phyloP scores from a whole-genome alignment of 2,329 filamentous ascomycete genomes.

The Acrocalymma vagum region DNA sequence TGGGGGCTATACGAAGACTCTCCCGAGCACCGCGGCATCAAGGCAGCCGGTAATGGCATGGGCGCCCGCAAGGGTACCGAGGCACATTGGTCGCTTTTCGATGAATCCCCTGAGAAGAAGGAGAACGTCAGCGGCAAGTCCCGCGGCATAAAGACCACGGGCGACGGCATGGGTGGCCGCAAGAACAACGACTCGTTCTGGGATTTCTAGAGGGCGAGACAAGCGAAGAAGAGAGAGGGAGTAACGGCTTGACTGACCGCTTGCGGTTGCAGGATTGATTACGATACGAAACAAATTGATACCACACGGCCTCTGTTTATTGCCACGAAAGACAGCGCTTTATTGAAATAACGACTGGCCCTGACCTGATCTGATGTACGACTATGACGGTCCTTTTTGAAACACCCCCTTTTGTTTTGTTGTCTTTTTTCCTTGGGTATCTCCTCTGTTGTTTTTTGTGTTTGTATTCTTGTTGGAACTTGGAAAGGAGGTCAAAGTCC shows the following conservation, averaged over 20 bases:
- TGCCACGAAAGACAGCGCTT: too few relatives aligned
- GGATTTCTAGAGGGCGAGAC: conserved; percentile 37
- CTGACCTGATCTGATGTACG: too few relatives aligned
- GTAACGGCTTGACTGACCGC: too few relatives aligned
- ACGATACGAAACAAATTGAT: too few relatives aligned
- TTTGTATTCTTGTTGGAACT: conserved; percentile 3
- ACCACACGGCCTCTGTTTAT: too few relatives aligned
- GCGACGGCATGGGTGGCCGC: conserved; percentile 51
- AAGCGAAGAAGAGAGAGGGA: too few relatives aligned
- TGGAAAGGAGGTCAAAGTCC: too few relatives aligned
- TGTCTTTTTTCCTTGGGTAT: neutral
- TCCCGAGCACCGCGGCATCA: conserved; percentile 42
- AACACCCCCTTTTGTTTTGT: too few relatives aligned
- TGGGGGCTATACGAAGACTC: conserved; percentile 42
- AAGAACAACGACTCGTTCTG: conserved; percentile 42
- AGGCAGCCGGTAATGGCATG: conserved; percentile 52
- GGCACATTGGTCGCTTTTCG: conserved; percentile 51
- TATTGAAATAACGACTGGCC: too few relatives aligned
- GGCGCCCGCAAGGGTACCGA: conserved; percentile 47
- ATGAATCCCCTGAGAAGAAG: conserved; percentile 38
- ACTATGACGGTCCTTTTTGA: too few relatives aligned
- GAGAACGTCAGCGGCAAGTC: conserved; percentile 34
- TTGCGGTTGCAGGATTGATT: too few relatives aligned
- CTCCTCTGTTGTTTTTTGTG: conserved; percentile 1
- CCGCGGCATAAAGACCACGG: conserved; percentile 44